Percentiles rank a stretch among this genome's conserved stretches.
Conservation (phyloP, 495 filamentous ascomycete species). For the Tirmania nivea region DNA sequence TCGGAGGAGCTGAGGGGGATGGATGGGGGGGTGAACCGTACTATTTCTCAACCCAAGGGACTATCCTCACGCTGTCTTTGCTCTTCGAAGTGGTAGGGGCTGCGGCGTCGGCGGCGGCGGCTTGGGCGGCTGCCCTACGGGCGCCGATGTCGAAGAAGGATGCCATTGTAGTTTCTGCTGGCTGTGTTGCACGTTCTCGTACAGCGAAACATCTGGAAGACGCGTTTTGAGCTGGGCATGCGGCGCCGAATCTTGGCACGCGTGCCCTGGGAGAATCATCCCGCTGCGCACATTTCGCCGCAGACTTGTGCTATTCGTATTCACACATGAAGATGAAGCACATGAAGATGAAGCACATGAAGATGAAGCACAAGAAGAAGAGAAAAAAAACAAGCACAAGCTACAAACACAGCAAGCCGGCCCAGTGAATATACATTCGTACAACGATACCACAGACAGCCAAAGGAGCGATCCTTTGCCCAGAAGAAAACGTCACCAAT, state of each 20-base stretch:
- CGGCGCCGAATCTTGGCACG: too few species aligned
- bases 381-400: background rate
- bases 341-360: background rate
- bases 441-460: background rate
- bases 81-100: constrained; percentile 15
- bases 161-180: too few species aligned
- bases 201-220: too few species aligned
- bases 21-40: constrained; percentile 26
- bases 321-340: background rate
- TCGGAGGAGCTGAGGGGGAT: background rate
- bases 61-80: constrained; percentile 42
- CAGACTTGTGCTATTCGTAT: too few species aligned
- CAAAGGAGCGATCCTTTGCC: background rate
- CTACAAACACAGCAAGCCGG: background rate
- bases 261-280: too few species aligned
- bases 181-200: too few species aligned
- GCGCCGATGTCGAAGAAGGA: constrained; percentile 94
- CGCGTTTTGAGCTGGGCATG: too few species aligned
- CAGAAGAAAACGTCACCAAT: background rate
- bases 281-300: too few species aligned
- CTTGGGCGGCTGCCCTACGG: constrained; percentile 55
- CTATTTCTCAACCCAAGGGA: constrained; percentile 99
- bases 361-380: background rate
- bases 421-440: background rate
- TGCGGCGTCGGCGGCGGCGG: constrained; percentile 33